Evolutionary conservation across 2,329 filamentous ascomycete species (phyloP), one percentile per base, ranked within the genome.

Genomic region (Bipolaris zeicola): DNA sequence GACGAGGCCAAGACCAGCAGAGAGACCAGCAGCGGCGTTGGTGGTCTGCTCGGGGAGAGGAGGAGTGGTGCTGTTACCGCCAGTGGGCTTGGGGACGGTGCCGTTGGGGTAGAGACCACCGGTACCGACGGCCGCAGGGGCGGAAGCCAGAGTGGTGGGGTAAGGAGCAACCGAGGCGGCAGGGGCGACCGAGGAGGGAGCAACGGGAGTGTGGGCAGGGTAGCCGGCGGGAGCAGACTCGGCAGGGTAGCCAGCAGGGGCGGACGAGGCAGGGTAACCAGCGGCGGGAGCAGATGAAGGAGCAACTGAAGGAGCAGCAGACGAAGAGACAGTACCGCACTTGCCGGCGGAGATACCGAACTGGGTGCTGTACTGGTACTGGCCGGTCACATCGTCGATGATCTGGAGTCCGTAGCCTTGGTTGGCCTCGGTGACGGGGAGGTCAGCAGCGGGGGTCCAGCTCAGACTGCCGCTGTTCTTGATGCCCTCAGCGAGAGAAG

Each of bases 361-460:
- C 73, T 87, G 85, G 56, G 83, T 83, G 41, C 81, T 83, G 67
- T 72, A 76, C 67, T 88, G 85, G 81, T 85, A 88, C 69, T 82
- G 75, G 70, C 85, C 83, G 60, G 79, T 84, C 47, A 78, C 77
- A 68, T 87, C 83, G 62, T 83, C 84, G 64, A 88, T 83, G 66
- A 89, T 75, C 71, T 87, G 80, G 69, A 88, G 78, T 59, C 85
- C 86, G 76, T 87, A 88, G 75, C 79, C 81, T 65, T 78, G 80
- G 61, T 69, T 70, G 59, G 83, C 81, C 28, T 20, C n/a, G 20
- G 59, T 59, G 18, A 65, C 70, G 66, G 79, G 77, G 57, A 87
- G 81, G 39, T 69, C 61, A 52, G 78, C 71, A 58, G 77, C 66
- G 39, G 83, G 83, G 41, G 81, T 84, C 85, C 85, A 88, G 55